phyloP scores from a whole-genome alignment of 768 basidiomycete species.

The Collybiopsis confluens region DNA sequence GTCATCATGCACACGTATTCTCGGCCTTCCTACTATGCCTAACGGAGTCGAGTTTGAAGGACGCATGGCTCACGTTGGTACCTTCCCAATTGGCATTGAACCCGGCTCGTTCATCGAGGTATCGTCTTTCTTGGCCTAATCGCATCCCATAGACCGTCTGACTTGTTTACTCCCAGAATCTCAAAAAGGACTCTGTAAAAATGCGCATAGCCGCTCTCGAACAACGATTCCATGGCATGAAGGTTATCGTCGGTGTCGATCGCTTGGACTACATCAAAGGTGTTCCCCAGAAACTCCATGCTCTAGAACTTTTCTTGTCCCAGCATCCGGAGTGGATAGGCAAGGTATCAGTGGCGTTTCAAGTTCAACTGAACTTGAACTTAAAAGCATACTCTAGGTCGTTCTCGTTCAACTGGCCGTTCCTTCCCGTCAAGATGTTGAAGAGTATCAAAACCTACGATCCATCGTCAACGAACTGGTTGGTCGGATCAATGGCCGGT shows the following conservation, averaged over 20 bases:
- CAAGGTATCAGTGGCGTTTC: constrained; percentile 50
- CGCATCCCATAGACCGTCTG: neutral
- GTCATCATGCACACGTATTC: constrained; percentile 95
- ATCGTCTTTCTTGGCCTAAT: constrained; percentile 15
- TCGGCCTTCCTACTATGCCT: constrained; percentile 93
- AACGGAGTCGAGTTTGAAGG: constrained; percentile 97
- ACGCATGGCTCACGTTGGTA: constrained; percentile 93
- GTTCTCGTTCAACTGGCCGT: constrained; percentile 97
- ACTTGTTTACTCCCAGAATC: constrained; percentile 47
- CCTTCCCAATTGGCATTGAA: constrained; percentile 99
- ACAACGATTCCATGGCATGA: constrained; percentile 88
- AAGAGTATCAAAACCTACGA: constrained; percentile 97
- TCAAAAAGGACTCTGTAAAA: constrained; percentile 76
- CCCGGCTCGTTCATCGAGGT: constrained; percentile 87
- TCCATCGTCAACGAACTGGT: constrained; percentile 97
- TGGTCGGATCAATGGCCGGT: constrained; percentile 96
- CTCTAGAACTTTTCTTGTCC: constrained; percentile 91
- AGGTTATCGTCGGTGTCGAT: constrained; percentile 98
- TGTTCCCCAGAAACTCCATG: constrained; percentile 96
- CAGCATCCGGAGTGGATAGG: constrained; percentile 99
- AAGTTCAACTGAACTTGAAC: neutral
- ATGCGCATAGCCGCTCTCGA: constrained; percentile 78
- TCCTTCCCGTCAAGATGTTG: constrained; percentile 96
- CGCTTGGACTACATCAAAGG: constrained; percentile 99
- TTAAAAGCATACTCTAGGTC: constrained; percentile 45